Evolutionary conservation across 108 stramenopile genomes (phyloP).

Genomic region (Fragilaria crotonensis): DNA sequence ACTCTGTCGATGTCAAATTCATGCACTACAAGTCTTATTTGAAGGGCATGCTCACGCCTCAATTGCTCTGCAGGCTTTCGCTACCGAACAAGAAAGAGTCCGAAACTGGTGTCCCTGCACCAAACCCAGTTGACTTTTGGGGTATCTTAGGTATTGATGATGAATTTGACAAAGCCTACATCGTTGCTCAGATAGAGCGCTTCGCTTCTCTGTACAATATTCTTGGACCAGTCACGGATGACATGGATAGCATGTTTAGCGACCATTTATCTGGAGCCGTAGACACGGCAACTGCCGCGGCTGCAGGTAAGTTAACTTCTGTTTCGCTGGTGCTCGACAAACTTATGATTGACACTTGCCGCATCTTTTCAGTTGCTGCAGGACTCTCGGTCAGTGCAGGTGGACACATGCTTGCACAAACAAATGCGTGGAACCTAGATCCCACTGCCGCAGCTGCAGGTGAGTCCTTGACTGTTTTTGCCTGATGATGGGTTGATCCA

Average conservation of each 20-base stretch:
- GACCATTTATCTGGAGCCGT: conserved; percentile 3
- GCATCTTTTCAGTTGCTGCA: conserved; percentile 8
- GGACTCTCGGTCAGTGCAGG: neutral
- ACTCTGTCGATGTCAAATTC: conserved; percentile 46
- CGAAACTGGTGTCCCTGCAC: neutral
- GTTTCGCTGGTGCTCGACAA: no score
- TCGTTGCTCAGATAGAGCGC: conserved; percentile 66
- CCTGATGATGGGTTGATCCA: no score
- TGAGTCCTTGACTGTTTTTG: no score
- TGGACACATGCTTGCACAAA: neutral
- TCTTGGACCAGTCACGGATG: conserved; percentile 16
- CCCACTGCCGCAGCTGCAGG: conserved; percentile 6
- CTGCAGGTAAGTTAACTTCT: conserved; percentile 7
- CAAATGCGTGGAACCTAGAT: neutral
- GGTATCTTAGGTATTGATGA: conserved; percentile 54
- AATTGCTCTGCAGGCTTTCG: conserved; percentile 58
- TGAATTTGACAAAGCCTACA: conserved; percentile 71
- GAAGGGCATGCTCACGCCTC: conserved; percentile 53
- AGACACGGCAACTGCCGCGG: conserved; percentile 21
- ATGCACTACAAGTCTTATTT: conserved; percentile 66
- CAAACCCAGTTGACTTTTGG: conserved; percentile 53
- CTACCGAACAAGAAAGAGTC: conserved; percentile 25
- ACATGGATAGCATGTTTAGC: conserved; percentile 1
- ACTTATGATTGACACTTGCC: no score
- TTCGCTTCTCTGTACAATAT: conserved; percentile 67